Evolutionary conservation across 169 alveolate species (phyloP).

Genomic region (Eimeria mitis): DNA sequence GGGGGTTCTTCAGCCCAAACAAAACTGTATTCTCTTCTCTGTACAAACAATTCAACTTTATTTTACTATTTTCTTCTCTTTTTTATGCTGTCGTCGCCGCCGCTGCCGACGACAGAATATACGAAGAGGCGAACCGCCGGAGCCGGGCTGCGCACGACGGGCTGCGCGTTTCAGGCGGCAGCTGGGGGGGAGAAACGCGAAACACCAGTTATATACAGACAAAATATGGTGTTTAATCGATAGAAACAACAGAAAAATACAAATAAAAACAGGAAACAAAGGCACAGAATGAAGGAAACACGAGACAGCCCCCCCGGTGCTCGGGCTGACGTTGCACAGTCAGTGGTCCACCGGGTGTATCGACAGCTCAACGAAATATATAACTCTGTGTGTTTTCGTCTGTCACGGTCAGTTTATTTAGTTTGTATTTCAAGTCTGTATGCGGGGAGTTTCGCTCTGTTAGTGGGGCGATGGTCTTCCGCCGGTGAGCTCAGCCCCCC

Average conservation of each 20-base stretch:
- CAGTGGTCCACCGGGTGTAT: conserved; percentile 22
- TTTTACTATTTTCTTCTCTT: neutral
- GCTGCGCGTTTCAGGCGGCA: neutral
- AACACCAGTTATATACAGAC: neutral
- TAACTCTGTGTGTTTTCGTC: neutral
- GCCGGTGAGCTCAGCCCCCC: too few species aligned
- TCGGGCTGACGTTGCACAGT: neutral
- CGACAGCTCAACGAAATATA: neutral
- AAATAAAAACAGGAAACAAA: neutral
- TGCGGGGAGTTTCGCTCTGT: too few species aligned
- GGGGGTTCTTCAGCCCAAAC: neutral
- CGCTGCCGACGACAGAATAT: neutral
- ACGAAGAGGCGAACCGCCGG: neutral
- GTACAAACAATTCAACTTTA: neutral
- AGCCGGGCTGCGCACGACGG: neutral
- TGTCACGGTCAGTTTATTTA: neutral
- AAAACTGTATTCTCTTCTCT: neutral
- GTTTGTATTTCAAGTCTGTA: neutral
- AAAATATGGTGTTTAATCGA: neutral
- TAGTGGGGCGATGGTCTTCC: too few species aligned
- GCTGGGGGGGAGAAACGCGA: neutral
- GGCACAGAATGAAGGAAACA: neutral
- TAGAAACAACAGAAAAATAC: neutral
- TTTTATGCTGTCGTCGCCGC: neutral
- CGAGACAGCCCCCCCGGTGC: neutral